These are phyloP conservation scores for Colletotrichum camelliae DNA, from an alignment of 2,329 filamentous ascomycete genomes.

Conservation along the genomic window DNA sequence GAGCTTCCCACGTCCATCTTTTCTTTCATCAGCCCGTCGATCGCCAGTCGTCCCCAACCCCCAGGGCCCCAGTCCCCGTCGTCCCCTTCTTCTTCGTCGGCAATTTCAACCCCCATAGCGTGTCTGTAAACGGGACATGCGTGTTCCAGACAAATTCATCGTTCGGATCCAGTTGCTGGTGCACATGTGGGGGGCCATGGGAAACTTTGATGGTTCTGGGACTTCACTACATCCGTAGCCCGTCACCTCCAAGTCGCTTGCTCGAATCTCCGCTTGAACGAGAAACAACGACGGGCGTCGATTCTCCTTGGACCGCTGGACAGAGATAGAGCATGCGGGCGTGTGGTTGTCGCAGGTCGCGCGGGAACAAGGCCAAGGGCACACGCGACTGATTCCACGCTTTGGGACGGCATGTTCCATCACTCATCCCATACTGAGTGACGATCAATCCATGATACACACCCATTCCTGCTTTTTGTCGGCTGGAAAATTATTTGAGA, in stretches of 20 bases:
- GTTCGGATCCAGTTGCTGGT: background rate
- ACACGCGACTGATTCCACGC: background rate
- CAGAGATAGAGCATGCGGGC: background rate
- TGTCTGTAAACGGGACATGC: background rate
- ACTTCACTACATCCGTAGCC: background rate
- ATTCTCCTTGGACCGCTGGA: no score
- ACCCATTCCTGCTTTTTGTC: background rate
- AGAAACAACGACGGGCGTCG: background rate
- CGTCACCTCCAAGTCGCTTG: background rate
- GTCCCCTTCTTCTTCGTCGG: background rate
- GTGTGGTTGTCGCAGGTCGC: background rate
- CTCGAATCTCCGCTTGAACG: background rate
- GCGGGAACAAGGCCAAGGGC: background rate
- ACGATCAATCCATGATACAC: background rate
- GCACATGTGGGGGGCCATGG: background rate
- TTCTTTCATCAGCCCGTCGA: background rate
- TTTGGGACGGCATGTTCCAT: background rate
- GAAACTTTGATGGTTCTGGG: conserved; percentile 3
- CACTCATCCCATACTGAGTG: background rate
- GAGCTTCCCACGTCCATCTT: background rate
- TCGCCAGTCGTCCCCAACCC: background rate
- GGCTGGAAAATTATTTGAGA: background rate
- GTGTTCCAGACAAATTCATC: conserved; percentile 17
- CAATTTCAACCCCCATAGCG: background rate
- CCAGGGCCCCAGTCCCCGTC: background rate